Conservation (phyloP, 2,329 filamentous ascomycete genomes). For the Chalaropsis thielavioides region DNA sequence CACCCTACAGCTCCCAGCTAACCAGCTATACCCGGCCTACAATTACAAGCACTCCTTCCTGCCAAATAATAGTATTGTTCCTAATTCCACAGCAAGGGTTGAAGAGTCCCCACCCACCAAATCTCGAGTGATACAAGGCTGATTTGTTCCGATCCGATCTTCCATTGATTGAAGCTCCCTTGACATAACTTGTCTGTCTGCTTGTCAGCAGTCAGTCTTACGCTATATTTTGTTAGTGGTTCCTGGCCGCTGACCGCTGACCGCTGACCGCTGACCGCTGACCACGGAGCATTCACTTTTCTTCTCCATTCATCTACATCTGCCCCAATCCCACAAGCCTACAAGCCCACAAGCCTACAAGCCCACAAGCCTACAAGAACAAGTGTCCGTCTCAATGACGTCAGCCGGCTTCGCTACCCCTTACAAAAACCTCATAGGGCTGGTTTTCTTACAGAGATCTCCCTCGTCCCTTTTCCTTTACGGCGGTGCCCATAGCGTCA, state of each 20-base stretch:
- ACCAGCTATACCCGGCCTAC: not conserved
- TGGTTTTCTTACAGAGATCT: not conserved
- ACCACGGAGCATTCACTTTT: not conserved
- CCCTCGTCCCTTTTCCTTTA: too few species aligned
- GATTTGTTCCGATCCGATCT: not conserved
- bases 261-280: not conserved
- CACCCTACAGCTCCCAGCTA: too few species aligned
- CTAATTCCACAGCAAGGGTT: not conserved
- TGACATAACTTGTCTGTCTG: not conserved
- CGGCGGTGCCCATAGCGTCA: not conserved
- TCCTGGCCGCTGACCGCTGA: slow-evolving; percentile 1
- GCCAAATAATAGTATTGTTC: not conserved
- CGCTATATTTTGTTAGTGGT: not conserved
- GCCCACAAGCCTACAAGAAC: not conserved
- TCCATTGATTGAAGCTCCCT: not conserved
- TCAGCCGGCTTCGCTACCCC: not conserved
- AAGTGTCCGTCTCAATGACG: not conserved
- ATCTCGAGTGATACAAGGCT: slow-evolving; percentile 2
- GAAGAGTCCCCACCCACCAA: not conserved
- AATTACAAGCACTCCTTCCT: not conserved
- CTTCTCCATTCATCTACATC: not conserved
- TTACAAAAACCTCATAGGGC: not conserved
- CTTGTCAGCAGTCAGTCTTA: not conserved
- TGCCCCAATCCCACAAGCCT: not conserved
- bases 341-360: not conserved